Conservation (phyloP, 2,329 filamentous ascomycete species). For the Arthroderma sp. region DNA sequence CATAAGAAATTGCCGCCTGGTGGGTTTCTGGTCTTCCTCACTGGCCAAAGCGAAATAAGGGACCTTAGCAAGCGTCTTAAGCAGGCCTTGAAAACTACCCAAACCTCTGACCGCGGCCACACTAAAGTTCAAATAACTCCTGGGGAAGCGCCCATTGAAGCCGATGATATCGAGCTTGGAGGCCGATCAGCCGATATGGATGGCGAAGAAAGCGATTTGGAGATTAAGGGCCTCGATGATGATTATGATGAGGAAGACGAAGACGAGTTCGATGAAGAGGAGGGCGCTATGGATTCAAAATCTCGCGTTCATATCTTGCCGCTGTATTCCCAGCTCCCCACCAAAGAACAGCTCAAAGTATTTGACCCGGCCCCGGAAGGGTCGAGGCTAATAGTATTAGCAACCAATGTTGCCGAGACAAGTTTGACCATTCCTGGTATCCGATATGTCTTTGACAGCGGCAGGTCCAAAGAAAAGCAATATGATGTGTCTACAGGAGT, state of each 20-base stretch:
- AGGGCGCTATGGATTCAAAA: slow-evolving; percentile 44
- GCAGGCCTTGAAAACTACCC: slow-evolving; percentile 47
- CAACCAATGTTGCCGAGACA: slow-evolving; percentile 94
- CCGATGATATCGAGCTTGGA: slow-evolving; percentile 77
- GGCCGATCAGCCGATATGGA: slow-evolving; percentile 39
- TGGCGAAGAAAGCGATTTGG: slow-evolving; percentile 42
- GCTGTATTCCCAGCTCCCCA: slow-evolving; percentile 82
- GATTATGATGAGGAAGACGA: slow-evolving; percentile 45
- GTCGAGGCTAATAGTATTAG: slow-evolving; percentile 72
- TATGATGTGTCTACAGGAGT: slow-evolving; percentile 83
- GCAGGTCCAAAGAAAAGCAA: slow-evolving; percentile 78
- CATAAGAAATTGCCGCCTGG: slow-evolving; percentile 83
- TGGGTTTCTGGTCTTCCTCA: slow-evolving; percentile 86
- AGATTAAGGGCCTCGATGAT: slow-evolving; percentile 46
- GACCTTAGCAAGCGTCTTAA: slow-evolving; percentile 69
- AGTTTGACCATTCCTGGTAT: slow-evolving; percentile 93
- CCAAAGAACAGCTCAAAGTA: slow-evolving; percentile 77
- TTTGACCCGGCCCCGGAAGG: slow-evolving; percentile 77
- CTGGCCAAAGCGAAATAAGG: slow-evolving; percentile 82
- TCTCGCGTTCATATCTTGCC: slow-evolving; percentile 77
- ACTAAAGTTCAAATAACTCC: slow-evolving; percentile 64
- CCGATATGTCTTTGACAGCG: slow-evolving; percentile 90
- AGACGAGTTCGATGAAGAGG: slow-evolving; percentile 57
- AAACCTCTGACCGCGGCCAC: slow-evolving; percentile 38
- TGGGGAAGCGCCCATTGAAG: slow-evolving; percentile 64